Conservation (phyloP, 768 basidiomycete genomes). For the Rhodotorula paludigena region DNA sequence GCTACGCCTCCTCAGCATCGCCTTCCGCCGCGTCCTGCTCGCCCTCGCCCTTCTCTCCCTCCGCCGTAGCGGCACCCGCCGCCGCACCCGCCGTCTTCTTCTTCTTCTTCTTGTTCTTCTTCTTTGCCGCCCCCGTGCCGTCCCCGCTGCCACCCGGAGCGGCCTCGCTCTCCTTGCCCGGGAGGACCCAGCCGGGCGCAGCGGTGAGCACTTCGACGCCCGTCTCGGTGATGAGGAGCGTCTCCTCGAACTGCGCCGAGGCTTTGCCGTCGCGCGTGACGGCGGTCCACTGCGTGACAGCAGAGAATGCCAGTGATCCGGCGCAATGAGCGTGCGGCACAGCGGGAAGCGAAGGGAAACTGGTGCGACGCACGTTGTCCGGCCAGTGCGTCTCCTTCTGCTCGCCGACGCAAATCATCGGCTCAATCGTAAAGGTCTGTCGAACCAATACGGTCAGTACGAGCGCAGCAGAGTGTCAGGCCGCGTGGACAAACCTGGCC, state of each 20-base stretch:
- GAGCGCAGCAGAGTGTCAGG: neutral
- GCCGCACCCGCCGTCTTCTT: neutral
- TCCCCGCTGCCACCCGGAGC: neutral
- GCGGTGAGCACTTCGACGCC: constrained; percentile 43
- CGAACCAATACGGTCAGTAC: neutral
- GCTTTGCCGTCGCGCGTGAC: constrained; percentile 83
- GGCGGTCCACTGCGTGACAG: constrained; percentile 68
- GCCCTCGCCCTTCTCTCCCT: too few relatives aligned
- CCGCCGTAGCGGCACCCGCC: neutral
- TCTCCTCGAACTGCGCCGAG: constrained; percentile 97
- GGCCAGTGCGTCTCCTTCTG: constrained; percentile 41
- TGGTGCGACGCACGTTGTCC: constrained; percentile 30
- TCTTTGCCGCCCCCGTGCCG: neutral
- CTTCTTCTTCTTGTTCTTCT: constrained; percentile 8
- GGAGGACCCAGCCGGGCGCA: constrained; percentile 37
- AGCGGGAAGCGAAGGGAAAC: neutral
- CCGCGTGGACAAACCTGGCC: constrained; percentile 4
- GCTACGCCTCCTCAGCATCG: too few relatives aligned
- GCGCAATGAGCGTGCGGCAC: too few relatives aligned
- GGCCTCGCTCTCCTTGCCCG: constrained; percentile 3
- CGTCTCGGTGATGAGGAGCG: constrained; percentile 56
- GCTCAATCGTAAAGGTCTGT: constrained; percentile 43
- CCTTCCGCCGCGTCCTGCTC: too few relatives aligned
- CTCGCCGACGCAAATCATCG: constrained; percentile 41
- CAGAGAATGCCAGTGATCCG: neutral